A percentile compares a stretch with the other conserved stretches of the same genome.
These are phyloP conservation scores for Lactarius hatsudake DNA, from an alignment of 768 basidiomycete species.

Conservation along the genomic window DNA sequence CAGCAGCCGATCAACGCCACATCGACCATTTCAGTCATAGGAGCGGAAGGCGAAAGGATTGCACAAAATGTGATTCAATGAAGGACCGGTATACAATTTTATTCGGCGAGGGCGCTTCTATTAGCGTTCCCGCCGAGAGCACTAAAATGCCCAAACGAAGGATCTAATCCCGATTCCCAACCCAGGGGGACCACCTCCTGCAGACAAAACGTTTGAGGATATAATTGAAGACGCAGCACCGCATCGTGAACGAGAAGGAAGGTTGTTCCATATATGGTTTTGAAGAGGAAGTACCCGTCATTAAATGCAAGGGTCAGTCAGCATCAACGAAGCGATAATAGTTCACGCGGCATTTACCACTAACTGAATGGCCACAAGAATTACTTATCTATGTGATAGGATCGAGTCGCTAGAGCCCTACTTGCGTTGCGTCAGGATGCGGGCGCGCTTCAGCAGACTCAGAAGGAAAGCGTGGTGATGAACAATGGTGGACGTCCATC, in stretches of 20 bases:
- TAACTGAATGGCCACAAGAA: background rate
- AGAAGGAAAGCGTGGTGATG: conserved; percentile 52
- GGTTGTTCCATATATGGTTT: background rate
- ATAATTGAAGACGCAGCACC: background rate
- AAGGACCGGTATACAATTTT: background rate
- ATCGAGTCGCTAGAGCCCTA: no score
- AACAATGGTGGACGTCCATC: conserved; percentile 42
- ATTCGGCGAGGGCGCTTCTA: background rate
- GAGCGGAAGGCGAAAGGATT: background rate
- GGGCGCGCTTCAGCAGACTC: background rate
- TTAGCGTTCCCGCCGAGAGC: background rate
- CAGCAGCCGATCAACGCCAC: background rate
- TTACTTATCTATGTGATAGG: no score
- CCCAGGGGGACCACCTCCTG: background rate
- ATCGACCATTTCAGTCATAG: no score
- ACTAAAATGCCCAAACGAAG: background rate
- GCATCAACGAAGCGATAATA: background rate
- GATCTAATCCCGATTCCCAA: background rate
- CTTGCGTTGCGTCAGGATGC: background rate
- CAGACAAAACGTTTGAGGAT: background rate
- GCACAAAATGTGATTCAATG: background rate
- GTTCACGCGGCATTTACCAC: background rate
- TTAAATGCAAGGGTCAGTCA: background rate
- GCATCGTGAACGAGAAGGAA: background rate
- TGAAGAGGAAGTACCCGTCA: background rate